Evolutionary conservation across 345 rosid genomes (phyloP).

Genomic region (Gossypium australe): DNA sequence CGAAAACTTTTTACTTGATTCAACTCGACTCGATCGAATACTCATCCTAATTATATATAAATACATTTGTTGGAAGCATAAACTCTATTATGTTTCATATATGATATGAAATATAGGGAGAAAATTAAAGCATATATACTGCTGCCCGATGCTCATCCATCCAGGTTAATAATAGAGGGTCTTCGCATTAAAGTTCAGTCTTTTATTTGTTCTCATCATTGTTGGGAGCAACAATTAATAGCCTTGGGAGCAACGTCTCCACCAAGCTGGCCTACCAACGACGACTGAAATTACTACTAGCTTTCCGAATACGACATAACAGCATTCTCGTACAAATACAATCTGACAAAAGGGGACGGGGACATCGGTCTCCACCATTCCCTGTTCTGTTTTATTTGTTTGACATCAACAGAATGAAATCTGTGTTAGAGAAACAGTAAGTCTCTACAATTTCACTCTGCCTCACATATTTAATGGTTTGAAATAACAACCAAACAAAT

Average conservation of each 20-base stretch:
- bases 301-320: neutral
- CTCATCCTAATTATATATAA: no score
- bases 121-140: no score
- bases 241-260: neutral
- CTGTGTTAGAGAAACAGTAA: neutral
- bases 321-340: neutral
- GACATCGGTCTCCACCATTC: neutral
- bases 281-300: neutral
- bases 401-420: neutral
- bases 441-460: no score
- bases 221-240: neutral
- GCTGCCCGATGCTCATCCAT: no score
- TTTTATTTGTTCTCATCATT: neutral
- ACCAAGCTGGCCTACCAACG: neutral
- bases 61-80: no score
- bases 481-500: neutral
- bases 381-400: neutral
- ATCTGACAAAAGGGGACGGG: neutral
- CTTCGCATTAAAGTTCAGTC: no score
- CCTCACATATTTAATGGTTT: slow-evolving; percentile 4
- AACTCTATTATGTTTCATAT: no score
- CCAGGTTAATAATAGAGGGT: no score
- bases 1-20: no score
- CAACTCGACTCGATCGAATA: no score
- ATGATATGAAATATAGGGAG: no score